Percentiles rank a stretch among this genome's conserved stretches.
Evolutionary conservation across 164 flowering plant genomes (phyloP).

Genomic region (Hamamelis virginiana): DNA sequence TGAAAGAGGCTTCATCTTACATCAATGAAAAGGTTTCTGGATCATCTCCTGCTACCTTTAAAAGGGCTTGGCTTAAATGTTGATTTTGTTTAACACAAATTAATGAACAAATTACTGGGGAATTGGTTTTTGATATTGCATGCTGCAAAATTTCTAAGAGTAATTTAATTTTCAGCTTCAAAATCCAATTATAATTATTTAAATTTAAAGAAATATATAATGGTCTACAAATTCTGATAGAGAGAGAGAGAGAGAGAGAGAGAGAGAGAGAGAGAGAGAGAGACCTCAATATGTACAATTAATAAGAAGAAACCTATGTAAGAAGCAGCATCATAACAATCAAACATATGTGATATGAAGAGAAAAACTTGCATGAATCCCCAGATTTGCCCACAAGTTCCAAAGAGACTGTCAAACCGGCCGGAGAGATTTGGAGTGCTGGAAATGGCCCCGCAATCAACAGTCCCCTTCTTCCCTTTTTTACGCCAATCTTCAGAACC

Average conservation of each 20-base stretch:
- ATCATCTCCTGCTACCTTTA: too few relatives aligned
- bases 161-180: not conserved
- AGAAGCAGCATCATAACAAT: not conserved
- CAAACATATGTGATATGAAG: not conserved
- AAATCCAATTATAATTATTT: too few relatives aligned
- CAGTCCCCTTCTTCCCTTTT: not conserved
- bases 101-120: not conserved
- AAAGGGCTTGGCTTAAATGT: too few relatives aligned
- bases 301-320: not conserved
- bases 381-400: not conserved
- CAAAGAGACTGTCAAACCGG: not conserved
- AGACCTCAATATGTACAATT: too few relatives aligned
- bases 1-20: too few relatives aligned
- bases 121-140: too few relatives aligned
- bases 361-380: constrained; percentile 2
- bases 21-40: too few relatives aligned
- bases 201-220: too few relatives aligned
- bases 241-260: too few relatives aligned
- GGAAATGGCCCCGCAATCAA: not conserved
- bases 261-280: too few relatives aligned
- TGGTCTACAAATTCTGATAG: too few relatives aligned
- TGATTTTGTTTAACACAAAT: not conserved
- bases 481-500: not conserved
- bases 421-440: not conserved
- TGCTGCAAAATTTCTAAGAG: too few relatives aligned